Percentiles rank a stretch among this genome's conserved stretches.
These are phyloP conservation scores for Nakaseomyces nivariensis DNA, from an alignment of 1,139 yeast genomes.

Conservation along the genomic window DNA sequence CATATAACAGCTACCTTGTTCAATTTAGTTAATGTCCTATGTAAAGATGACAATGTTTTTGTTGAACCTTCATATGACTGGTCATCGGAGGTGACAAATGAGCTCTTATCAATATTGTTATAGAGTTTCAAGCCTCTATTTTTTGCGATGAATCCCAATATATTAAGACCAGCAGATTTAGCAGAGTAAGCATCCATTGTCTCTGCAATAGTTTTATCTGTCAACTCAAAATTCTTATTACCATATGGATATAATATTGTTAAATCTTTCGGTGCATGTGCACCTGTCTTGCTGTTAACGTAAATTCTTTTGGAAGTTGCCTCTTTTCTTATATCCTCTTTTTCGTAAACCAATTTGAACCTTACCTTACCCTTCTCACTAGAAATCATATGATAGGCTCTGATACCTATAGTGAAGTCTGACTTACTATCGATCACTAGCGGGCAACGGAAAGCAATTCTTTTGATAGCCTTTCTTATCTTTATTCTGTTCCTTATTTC, in stretches of 20 bases:
- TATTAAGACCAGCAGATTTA: constrained; percentile 37
- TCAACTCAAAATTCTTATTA: constrained; percentile 34
- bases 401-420: constrained; percentile 48
- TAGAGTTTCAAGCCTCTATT: constrained; percentile 37
- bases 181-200: constrained; percentile 32
- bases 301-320: constrained; percentile 43
- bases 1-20: constrained; percentile 58
- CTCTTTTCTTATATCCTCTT: constrained; percentile 41
- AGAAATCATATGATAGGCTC: constrained; percentile 58
- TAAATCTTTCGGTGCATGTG: constrained; percentile 32
- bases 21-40: constrained; percentile 45
- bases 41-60: constrained; percentile 58
- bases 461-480: constrained; percentile 48
- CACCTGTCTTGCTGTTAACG: constrained; percentile 37
- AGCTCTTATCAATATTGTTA: constrained; percentile 45
- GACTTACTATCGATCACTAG: constrained; percentile 38
- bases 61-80: constrained; percentile 52
- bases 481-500: constrained; percentile 43
- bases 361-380: constrained; percentile 41
- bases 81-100: constrained; percentile 52
- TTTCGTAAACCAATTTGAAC: constrained; percentile 40
- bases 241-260: constrained; percentile 38
- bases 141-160: constrained; percentile 57
- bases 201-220: constrained; percentile 28
- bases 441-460: constrained; percentile 58